phyloP scores from a whole-genome alignment of 306 rosid genomes.

The Sphenostylis stenocarpa region DNA sequence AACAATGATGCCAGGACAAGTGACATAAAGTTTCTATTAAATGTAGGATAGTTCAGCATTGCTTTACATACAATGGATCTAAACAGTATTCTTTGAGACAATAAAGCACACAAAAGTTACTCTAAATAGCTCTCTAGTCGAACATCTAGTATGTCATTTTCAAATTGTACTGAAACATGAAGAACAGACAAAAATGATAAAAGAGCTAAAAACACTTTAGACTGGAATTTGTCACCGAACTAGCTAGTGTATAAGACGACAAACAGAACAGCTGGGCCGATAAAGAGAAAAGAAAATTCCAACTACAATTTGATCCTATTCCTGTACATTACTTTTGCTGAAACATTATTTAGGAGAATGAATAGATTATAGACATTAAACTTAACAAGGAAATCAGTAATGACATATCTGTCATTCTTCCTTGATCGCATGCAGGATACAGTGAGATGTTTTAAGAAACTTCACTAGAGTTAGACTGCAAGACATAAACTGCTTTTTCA shows the following conservation, averaged over 20 bases:
- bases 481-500: background rate
- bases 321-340: background rate
- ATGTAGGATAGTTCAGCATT: slow-evolving; percentile 35
- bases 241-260: background rate
- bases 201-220: slow-evolving; percentile 28
- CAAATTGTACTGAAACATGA: slow-evolving; percentile 9
- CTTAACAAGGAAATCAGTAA: background rate
- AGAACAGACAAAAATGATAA: slow-evolving; percentile 25
- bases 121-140: slow-evolving; percentile 26
- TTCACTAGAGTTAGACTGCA: background rate
- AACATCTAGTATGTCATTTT: slow-evolving; percentile 29
- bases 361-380: background rate
- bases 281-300: slow-evolving; percentile 10
- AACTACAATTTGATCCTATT: background rate
- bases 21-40: slow-evolving; percentile 61
- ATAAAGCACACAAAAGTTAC: slow-evolving; percentile 29
- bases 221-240: slow-evolving; percentile 18
- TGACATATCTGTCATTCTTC: background rate
- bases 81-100: slow-evolving; percentile 9
- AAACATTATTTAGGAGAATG: background rate
- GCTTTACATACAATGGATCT: slow-evolving; percentile 47
- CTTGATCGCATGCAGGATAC: background rate
- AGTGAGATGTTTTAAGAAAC: slow-evolving; percentile 8
- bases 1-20: slow-evolving; percentile 57
- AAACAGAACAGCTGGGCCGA: background rate